Percentiles rank a stretch among this genome's conserved stretches.
Evolutionary conservation across 192 early-diverging fungal species (phyloP).

Genomic region (Coemansia reversa): DNA sequence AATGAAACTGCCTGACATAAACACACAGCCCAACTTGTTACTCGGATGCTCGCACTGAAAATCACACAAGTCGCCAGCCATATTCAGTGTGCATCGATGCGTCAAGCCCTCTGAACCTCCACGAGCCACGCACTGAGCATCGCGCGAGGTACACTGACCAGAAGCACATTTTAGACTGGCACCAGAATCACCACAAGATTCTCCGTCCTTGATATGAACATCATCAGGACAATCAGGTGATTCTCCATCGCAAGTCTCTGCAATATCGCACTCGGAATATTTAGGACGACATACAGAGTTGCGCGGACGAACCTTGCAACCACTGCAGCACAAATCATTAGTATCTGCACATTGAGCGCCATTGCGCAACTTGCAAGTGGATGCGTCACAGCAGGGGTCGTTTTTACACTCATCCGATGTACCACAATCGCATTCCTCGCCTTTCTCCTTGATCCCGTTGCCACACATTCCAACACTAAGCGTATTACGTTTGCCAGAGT

Average conservation of each 20-base stretch:
- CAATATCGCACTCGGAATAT: conserved; percentile 76
- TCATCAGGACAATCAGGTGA: conserved; percentile 72
- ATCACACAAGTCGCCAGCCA: conserved; percentile 59
- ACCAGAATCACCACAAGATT: conserved; percentile 56
- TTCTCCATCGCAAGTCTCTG: conserved; percentile 74
- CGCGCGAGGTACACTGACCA: conserved; percentile 71
- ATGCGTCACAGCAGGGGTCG: conserved; percentile 79
- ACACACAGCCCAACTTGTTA: conserved; percentile 47
- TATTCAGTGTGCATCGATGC: conserved; percentile 56
- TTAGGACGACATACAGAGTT: conserved; percentile 71
- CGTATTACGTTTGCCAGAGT: conserved; percentile 38
- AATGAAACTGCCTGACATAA: conserved; percentile 63
- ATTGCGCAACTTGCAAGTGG: conserved; percentile 75
- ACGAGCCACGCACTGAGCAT: conserved; percentile 65
- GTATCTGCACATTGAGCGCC: conserved; percentile 77
- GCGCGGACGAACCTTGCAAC: conserved; percentile 62
- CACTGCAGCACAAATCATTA: conserved; percentile 81
- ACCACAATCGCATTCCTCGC: conserved; percentile 93
- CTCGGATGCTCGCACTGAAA: conserved; percentile 63
- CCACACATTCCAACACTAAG: conserved; percentile 79
- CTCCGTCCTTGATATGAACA: conserved; percentile 63
- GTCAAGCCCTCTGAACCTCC: conserved; percentile 56
- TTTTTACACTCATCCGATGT: conserved; percentile 64
- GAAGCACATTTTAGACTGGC: conserved; percentile 60
- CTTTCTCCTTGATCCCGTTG: conserved; percentile 84